phyloP scores from a whole-genome alignment of 192 early-diverging fungal species.

The Radiomyces spectabilis region DNA sequence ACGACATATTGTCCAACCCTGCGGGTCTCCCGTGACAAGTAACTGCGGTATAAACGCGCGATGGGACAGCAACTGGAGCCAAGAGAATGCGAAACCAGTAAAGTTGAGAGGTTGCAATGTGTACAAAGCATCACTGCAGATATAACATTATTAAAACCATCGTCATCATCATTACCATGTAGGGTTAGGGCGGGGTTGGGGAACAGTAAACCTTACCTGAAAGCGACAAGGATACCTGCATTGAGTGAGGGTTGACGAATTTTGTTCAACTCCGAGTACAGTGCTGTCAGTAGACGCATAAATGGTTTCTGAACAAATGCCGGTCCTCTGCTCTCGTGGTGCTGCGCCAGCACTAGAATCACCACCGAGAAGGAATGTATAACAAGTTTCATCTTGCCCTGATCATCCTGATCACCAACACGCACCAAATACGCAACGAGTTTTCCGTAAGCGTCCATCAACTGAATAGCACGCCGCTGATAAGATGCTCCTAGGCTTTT shows the following conservation, averaged over 20 bases:
- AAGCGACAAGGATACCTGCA: neutral
- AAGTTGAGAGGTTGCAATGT: conserved; percentile 78
- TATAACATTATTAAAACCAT: no score
- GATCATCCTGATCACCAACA: no score
- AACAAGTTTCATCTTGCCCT: conserved; percentile 57
- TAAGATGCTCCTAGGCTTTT: conserved; percentile 24
- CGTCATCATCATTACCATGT: conserved; percentile 45
- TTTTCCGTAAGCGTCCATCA: conserved; percentile 84
- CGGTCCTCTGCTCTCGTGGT: conserved; percentile 65
- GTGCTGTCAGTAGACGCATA: conserved; percentile 76
- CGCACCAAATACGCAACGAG: conserved; percentile 74
- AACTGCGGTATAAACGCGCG: conserved; percentile 85
- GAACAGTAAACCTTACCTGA: conserved; percentile 21
- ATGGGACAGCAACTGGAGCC: conserved; percentile 96
- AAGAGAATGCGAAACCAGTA: conserved; percentile 90
- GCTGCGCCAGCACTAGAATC: conserved; percentile 72
- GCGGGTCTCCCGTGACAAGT: conserved; percentile 56
- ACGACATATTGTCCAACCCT: conserved; percentile 83
- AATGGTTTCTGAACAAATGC: conserved; percentile 88
- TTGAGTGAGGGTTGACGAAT: neutral
- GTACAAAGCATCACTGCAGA: conserved; percentile 72
- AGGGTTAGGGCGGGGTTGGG: neutral
- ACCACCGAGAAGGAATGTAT: conserved; percentile 82
- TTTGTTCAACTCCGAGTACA: conserved; percentile 66
- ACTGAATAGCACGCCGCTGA: conserved; percentile 51